Percentiles rank a stretch among this genome's conserved stretches.
Evolutionary conservation across 768 basidiomycete species (phyloP).

Genomic region (Porpolomopsis calyptriformis): DNA sequence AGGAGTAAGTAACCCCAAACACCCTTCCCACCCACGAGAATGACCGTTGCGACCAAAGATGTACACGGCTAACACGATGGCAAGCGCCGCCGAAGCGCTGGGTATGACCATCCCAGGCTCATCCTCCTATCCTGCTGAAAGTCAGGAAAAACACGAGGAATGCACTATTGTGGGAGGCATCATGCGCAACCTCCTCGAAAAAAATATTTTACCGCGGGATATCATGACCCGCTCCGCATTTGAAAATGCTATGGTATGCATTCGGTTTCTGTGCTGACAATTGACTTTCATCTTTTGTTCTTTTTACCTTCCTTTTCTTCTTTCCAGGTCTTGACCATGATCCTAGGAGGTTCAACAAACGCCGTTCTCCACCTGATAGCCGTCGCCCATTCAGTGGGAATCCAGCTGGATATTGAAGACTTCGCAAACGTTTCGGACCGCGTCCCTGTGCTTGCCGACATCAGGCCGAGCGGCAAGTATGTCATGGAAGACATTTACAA

Average conservation of each 20-base stretch:
- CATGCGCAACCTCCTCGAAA: constrained; percentile 82
- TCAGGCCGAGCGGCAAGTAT: constrained; percentile 96
- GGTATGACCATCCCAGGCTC: constrained; percentile 97
- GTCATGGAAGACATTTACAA: constrained; percentile 97
- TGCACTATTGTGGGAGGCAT: constrained; percentile 67
- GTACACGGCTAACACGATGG: constrained; percentile 99
- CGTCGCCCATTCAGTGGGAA: constrained; percentile 90
- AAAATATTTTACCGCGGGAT: constrained; percentile 86
- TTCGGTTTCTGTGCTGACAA: too few species aligned
- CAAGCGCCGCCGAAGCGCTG: constrained; percentile 86
- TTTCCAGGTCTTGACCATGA: constrained; percentile 94
- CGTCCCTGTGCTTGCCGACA: constrained; percentile 87
- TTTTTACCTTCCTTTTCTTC: too few species aligned
- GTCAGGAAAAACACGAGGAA: constrained; percentile 77
- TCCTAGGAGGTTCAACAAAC: constrained; percentile 95
- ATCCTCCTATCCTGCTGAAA: constrained; percentile 94
- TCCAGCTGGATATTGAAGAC: constrained; percentile 81
- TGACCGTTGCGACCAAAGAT: constrained; percentile 40
- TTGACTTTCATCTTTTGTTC: too few species aligned
- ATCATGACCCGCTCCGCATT: constrained; percentile 97
- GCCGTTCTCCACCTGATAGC: constrained; percentile 96
- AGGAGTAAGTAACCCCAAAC: constrained; percentile 59
- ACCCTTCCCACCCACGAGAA: background rate
- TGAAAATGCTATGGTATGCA: constrained; percentile 93
- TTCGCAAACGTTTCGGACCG: constrained; percentile 91